Percentiles rank a stretch among this genome's conserved stretches.
phyloP scores from a whole-genome alignment of 169 alveolate genomes.

The Eimeria necatrix region DNA sequence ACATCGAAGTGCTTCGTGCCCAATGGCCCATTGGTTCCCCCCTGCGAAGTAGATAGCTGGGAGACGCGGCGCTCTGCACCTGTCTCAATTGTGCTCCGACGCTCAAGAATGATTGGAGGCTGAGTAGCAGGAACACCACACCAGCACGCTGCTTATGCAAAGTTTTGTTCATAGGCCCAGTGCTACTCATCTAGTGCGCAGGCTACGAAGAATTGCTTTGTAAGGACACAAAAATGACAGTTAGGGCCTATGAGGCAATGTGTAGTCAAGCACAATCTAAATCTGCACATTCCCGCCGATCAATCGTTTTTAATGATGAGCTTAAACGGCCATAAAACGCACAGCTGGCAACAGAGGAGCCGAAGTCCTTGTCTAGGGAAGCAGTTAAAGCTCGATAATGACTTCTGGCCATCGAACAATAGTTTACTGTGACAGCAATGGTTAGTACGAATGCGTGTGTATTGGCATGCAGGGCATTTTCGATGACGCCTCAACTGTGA shows the following conservation, averaged over 20 bases:
- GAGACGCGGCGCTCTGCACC: constrained; percentile 58
- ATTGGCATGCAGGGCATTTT: no score
- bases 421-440: no score
- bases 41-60: background rate
- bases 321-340: no score
- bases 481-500: no score
- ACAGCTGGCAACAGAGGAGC: no score
- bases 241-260: background rate
- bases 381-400: no score
- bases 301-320: no score
- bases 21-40: background rate
- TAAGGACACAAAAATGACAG: background rate
- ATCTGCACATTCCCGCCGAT: background rate
- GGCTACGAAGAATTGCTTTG: no score
- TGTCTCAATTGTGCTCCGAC: constrained; percentile 28
- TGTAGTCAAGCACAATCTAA: no score
- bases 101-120: constrained; percentile 29
- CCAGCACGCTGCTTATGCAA: background rate
- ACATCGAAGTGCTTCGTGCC: constrained; percentile 27
- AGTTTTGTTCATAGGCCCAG: background rate
- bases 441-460: no score
- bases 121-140: background rate
- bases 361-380: no score
- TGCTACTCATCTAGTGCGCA: background rate
- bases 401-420: no score